Base-by-base conservation (phyloP, 176 grass and related monocot species). In the Triticum timopheevii region DNA sequence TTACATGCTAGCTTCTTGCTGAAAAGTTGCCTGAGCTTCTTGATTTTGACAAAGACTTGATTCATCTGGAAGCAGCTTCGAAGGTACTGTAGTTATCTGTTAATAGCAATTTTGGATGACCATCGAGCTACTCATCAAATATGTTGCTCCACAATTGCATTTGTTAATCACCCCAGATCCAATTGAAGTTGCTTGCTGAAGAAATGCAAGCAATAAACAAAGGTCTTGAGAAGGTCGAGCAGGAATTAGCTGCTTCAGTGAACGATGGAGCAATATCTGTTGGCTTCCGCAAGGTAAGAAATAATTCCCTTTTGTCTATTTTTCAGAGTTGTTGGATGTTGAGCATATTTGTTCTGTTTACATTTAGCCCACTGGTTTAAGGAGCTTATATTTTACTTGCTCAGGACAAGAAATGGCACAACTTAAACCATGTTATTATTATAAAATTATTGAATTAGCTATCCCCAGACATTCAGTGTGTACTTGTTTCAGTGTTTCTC, bases 201-300 rank as follows among this genome's bases (percentile, higher is more conserved):
- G 93, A 98, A 81, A 98, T 96, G 96, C 96, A 98, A 92, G 96
- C 96, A 63, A 91, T 98, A 85, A 98, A 89, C 82, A 98, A 98
- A 88, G 96, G 93, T 84, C 96, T 98, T 89, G 90, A 96, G 88
- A 98, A 98, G 87, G 94, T 98, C 22, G 96, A 98, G 74, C 96
- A 96, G 77, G 96, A 98, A 80, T 76, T 98, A 25, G 87, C 93
- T 87, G 86, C 94, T 59, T 94, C 93, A 67, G 96, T 90, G 63
- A 96, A 88, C 42, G 94, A 98, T 54, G 94, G 93, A 79, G 86
- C 86, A 69, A 91, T 94, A 69, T 98, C 94, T 58, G 9, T 72
- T 65, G 87, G 84, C 49, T 98, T 98, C 78, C 87, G 90, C 80
- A 93, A 90, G 86, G 97, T 98, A 59, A 36, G 68, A 49, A 88